phyloP scores from a whole-genome alignment of 768 basidiomycete genomes.

The Mycena filopes region DNA sequence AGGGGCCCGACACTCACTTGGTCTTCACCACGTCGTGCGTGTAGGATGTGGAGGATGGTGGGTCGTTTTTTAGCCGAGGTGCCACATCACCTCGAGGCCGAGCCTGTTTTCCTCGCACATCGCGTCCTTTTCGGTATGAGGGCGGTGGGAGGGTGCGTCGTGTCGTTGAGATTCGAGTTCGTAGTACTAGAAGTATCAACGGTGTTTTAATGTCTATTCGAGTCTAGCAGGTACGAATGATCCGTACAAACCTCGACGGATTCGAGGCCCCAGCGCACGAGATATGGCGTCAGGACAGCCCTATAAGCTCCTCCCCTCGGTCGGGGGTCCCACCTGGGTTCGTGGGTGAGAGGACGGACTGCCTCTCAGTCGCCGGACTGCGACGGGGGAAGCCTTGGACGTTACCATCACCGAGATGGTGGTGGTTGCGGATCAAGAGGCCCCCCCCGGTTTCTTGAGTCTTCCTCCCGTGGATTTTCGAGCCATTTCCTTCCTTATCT shows the following conservation, averaged over 20 bases:
- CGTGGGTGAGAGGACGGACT: conserved; percentile 8
- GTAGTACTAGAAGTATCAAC: too few relatives aligned
- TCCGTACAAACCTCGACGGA: not conserved
- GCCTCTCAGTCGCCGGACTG: too few relatives aligned
- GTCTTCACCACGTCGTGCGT: too few relatives aligned
- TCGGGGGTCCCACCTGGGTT: conserved; percentile 14
- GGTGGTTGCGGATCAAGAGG: too few relatives aligned
- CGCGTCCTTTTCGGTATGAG: too few relatives aligned
- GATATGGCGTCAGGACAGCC: not conserved
- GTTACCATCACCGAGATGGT: conserved; percentile 8
- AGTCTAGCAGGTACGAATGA: not conserved
- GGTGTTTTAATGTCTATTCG: too few relatives aligned
- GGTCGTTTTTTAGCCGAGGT: too few relatives aligned
- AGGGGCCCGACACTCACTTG: not conserved
- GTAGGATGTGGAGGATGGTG: too few relatives aligned
- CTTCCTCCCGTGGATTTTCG: not conserved
- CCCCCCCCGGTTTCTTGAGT: conserved; percentile 5
- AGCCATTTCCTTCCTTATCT: conserved; percentile 2
- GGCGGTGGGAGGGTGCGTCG: too few relatives aligned
- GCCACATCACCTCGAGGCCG: too few relatives aligned
- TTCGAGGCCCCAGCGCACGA: not conserved
- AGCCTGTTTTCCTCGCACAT: too few relatives aligned
- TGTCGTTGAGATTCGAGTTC: too few relatives aligned
- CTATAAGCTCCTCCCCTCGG: conserved; percentile 15
- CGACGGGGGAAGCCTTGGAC: conserved; percentile 2